Percentiles rank a stretch among this genome's conserved stretches.
Conservation (phyloP, 768 basidiomycete genomes). For the Lactifluus pinguis region DNA sequence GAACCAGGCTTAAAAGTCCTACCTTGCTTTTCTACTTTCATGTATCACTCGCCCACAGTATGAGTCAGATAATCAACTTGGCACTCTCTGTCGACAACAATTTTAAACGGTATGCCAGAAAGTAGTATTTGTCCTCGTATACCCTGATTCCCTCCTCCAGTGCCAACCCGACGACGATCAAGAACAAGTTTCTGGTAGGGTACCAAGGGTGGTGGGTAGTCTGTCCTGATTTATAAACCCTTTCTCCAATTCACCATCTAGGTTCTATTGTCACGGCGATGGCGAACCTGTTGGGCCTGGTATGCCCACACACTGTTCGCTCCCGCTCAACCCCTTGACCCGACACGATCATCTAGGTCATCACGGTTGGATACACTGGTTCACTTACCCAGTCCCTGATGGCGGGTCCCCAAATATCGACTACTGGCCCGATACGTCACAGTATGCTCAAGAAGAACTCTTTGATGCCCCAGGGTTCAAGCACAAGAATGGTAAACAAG, state of each 20-base stretch:
- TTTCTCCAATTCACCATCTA: constrained; percentile 22
- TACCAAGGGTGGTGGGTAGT: constrained; percentile 74
- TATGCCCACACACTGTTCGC: constrained; percentile 19
- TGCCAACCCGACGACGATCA: constrained; percentile 67
- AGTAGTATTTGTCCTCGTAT: no score
- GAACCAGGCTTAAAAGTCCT: no score
- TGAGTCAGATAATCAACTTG: not conserved
- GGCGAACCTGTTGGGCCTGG: constrained; percentile 59
- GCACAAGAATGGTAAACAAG: constrained; percentile 45
- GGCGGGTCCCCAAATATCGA: constrained; percentile 70
- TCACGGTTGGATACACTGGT: constrained; percentile 86
- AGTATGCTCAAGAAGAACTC: constrained; percentile 61
- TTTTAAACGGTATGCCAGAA: constrained; percentile 7
- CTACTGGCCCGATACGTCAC: constrained; percentile 71
- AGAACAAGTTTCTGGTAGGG: constrained; percentile 76
- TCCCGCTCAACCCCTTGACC: not conserved
- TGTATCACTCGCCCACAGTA: not conserved
- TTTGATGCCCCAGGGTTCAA: constrained; percentile 61
- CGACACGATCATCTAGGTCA: constrained; percentile 36
- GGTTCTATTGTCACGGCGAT: constrained; percentile 68
- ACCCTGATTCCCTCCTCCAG: constrained; percentile 25
- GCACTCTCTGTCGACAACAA: constrained; percentile 16
- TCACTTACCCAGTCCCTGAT: constrained; percentile 52
- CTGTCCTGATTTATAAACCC: not conserved
- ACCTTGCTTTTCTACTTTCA: not conserved